These are phyloP conservation scores for Periconia sp. DNA, from an alignment of 2,329 filamentous ascomycete species.

Conservation along the genomic window DNA sequence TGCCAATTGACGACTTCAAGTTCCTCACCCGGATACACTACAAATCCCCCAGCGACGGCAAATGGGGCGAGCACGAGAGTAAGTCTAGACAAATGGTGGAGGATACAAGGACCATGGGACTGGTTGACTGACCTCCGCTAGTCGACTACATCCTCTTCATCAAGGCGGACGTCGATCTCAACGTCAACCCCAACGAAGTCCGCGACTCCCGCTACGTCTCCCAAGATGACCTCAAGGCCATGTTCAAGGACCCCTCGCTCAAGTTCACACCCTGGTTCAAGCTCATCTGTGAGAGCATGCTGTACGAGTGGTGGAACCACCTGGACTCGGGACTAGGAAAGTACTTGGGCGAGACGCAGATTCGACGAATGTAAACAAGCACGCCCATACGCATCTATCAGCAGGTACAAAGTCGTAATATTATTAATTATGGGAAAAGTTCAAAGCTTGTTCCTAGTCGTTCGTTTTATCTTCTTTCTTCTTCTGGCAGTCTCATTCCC, in stretches of 20 bases:
- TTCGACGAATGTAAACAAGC: constrained; percentile 72
- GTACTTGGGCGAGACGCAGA: constrained; percentile 82
- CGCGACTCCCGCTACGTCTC: constrained; percentile 82
- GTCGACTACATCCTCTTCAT: constrained; percentile 99
- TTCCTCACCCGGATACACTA: constrained; percentile 98
- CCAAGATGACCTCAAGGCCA: constrained; percentile 76
- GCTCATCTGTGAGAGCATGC: constrained; percentile 95
- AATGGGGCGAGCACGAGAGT: constrained; percentile 99
- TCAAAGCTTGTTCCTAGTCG: no score
- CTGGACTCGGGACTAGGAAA: constrained; percentile 79
- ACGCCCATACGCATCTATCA: neutral
- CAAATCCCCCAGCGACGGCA: constrained; percentile 92
- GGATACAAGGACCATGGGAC: neutral
- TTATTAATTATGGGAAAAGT: no score
- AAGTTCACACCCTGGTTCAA: constrained; percentile 99
- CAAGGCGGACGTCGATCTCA: constrained; percentile 77
- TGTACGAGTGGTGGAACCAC: constrained; percentile 96
- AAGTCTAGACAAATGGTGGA: constrained; percentile 44
- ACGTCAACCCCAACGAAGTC: constrained; percentile 85
- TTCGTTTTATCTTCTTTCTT: no score
- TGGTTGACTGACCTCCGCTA: constrained; percentile 42
- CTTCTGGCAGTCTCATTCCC: no score
- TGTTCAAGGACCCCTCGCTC: constrained; percentile 78
- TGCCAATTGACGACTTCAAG: constrained; percentile 86
- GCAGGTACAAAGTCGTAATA: no score